A percentile compares a stretch with the other conserved stretches of the same genome.
phyloP scores from a whole-genome alignment of 2,329 filamentous ascomycete genomes.

The Talaromyces rugulosus region DNA sequence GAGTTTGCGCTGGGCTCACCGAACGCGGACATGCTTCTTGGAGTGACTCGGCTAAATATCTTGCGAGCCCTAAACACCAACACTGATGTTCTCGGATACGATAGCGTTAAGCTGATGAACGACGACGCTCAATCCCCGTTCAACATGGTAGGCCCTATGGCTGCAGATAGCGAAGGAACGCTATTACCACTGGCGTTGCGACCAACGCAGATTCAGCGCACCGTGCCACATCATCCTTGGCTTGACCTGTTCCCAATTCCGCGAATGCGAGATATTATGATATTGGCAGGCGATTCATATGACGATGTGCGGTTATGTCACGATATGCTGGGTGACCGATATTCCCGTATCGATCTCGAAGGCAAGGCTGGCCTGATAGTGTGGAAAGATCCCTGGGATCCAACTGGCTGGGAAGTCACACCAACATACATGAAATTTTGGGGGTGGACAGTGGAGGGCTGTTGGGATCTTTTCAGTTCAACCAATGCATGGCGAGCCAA shows the following conservation, averaged over 20 bases:
- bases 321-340: conserved; percentile 16
- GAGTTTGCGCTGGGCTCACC: conserved; percentile 9
- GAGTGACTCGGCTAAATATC: conserved; percentile 8
- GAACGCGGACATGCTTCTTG: conserved; percentile 6
- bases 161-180: background rate
- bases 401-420: conserved; percentile 24
- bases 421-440: conserved; percentile 22
- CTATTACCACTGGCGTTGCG: conserved; percentile 4
- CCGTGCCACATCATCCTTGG: conserved; percentile 12
- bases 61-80: conserved; percentile 6
- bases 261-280: conserved; percentile 13
- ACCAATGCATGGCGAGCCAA: conserved; percentile 26
- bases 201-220: conserved; percentile 7
- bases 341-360: background rate
- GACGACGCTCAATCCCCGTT: conserved; percentile 11
- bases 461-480: conserved; percentile 19
- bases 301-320: conserved; percentile 17
- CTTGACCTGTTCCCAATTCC: conserved; percentile 12
- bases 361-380: conserved; percentile 19
- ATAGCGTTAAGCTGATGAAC: background rate
- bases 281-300: conserved; percentile 14
- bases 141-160: background rate
- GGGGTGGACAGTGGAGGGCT: conserved; percentile 25
- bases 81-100: conserved; percentile 9
- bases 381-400: conserved; percentile 27